Conservation (phyloP, 108 stramenopile species). For the Skeletonema costatum region DNA sequence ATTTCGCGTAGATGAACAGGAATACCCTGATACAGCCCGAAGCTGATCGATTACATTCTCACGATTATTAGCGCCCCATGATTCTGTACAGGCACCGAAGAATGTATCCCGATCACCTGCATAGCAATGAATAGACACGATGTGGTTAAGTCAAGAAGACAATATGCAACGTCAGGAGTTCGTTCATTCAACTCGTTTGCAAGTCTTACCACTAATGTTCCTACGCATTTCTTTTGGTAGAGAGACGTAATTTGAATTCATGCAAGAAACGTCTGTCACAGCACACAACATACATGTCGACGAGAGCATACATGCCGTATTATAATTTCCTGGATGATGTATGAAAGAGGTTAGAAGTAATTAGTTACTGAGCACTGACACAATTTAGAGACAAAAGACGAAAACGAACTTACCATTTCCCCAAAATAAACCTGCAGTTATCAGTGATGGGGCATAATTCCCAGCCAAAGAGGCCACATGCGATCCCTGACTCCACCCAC, state of each 20-base stretch:
- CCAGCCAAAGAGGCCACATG: not conserved
- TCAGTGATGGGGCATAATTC: not conserved
- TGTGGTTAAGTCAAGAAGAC: not conserved
- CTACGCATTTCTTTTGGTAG: not conserved
- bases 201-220: not conserved
- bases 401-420: not conserved
- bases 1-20: not conserved
- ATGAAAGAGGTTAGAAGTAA: not conserved
- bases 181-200: not conserved
- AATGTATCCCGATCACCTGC: not conserved
- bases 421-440: not conserved
- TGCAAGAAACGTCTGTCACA: not conserved
- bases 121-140: not conserved
- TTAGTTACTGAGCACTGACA: not conserved
- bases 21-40: not conserved
- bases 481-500: not conserved
- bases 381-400: not conserved
- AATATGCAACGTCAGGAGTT: not conserved
- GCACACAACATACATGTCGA: not conserved
- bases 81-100: not conserved
- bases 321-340: not conserved
- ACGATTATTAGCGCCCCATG: not conserved
- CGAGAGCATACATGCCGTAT: not conserved
- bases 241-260: not conserved
- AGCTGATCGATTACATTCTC: not conserved